A percentile compares a stretch with the other conserved stretches of the same genome.
Evolutionary conservation across 768 basidiomycete species (phyloP).

Genomic region (Boletus bicolor): DNA sequence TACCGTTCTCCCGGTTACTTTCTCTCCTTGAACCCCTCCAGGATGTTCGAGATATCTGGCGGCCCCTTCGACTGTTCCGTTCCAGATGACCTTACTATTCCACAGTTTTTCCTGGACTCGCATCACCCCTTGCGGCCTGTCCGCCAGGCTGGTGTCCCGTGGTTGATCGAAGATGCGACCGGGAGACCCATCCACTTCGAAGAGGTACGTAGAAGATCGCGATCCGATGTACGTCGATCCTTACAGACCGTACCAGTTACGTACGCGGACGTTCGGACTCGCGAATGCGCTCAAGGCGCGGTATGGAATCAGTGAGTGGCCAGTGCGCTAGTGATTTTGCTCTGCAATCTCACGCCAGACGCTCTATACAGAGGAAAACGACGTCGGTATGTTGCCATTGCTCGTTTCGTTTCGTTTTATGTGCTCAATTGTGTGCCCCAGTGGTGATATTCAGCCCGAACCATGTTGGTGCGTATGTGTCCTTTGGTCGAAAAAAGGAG

Average conservation of each 20-base stretch:
- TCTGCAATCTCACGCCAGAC: neutral
- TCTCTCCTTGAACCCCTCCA: neutral
- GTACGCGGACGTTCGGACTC: conserved; percentile 44
- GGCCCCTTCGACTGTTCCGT: conserved; percentile 37
- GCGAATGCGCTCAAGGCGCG: conserved; percentile 52
- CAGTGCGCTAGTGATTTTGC: conserved; percentile 2
- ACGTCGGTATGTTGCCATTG: conserved; percentile 43
- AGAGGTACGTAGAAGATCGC: conserved; percentile 39
- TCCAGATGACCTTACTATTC: conserved; percentile 61
- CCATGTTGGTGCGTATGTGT: conserved; percentile 45
- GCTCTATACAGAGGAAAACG: conserved; percentile 40
- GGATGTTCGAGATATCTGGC: conserved; percentile 26
- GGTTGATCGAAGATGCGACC: conserved; percentile 57
- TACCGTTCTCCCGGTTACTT: too few relatives aligned
- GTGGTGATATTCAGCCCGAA: conserved; percentile 67
- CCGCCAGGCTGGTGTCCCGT: conserved; percentile 45
- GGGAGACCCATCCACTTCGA: conserved; percentile 42
- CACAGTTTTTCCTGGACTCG: conserved; percentile 61
- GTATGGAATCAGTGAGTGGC: conserved; percentile 45
- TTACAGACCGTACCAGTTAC: conserved; percentile 28
- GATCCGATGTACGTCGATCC: neutral
- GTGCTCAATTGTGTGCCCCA: conserved; percentile 21
- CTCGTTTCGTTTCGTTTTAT: neutral
- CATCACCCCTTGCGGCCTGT: conserved; percentile 42
- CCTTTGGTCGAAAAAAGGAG: neutral